These are phyloP conservation scores for Tetragonia tetragonoides DNA, from an alignment of 148 eudicot genomes.

Conservation along the genomic window DNA sequence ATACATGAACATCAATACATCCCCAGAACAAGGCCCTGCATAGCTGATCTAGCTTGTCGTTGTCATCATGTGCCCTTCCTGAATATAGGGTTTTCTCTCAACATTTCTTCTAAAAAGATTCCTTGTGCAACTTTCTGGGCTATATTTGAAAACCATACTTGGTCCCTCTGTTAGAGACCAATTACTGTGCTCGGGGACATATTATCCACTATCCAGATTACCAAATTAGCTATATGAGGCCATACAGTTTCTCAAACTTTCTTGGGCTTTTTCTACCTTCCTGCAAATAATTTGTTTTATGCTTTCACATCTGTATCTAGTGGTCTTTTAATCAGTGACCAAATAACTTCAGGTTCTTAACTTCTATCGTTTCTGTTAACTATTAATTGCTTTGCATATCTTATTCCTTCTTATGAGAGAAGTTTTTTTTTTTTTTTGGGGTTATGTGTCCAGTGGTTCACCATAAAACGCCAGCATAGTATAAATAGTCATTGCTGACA, in stretches of 20 bases:
- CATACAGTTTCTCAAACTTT: background rate
- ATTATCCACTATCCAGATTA: background rate
- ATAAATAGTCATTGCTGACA: conserved; percentile 47
- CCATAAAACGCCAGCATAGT: conserved; percentile 60
- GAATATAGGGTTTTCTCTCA: background rate
- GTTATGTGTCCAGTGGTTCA: conserved; percentile 51
- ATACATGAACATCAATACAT: too few relatives aligned
- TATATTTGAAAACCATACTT: background rate
- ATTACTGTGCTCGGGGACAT: background rate
- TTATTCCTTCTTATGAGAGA: conserved; percentile 8
- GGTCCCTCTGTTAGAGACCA: background rate
- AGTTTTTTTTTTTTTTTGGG: background rate
- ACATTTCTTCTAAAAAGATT: background rate
- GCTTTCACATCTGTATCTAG: conserved; percentile 1
- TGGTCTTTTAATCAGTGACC: background rate
- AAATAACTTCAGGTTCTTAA: background rate
- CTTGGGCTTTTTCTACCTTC: background rate
- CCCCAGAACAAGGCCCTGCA: too few relatives aligned
- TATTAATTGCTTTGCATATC: background rate
- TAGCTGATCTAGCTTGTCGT: too few relatives aligned
- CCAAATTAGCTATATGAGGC: background rate
- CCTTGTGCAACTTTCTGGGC: background rate
- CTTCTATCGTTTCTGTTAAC: background rate
- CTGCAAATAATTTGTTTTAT: background rate
- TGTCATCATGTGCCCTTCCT: background rate